phyloP scores from a whole-genome alignment of 257 asterid genomes.

The Solanum rostratum region DNA sequence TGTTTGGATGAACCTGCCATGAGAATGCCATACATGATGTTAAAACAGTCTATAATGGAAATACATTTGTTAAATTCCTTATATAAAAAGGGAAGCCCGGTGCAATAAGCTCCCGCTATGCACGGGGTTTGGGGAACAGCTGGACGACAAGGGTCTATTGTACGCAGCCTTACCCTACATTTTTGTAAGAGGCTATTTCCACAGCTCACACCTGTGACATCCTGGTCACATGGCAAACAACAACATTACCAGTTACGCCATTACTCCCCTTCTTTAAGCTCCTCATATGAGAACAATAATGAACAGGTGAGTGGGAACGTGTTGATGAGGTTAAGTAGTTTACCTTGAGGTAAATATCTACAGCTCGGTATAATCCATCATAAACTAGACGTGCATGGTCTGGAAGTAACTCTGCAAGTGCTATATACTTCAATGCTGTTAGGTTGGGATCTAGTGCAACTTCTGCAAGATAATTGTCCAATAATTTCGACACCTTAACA shows the following conservation, averaged over 20 bases:
- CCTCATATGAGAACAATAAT: background rate
- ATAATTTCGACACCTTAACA: slow-evolving; percentile 63
- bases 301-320: background rate
- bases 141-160: background rate
- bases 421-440: slow-evolving; percentile 52
- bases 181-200: background rate
- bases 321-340: slow-evolving; percentile 2
- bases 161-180: background rate
- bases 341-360: slow-evolving; percentile 91
- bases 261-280: background rate
- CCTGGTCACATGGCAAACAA: background rate
- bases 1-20: slow-evolving; percentile 80
- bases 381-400: slow-evolving; percentile 76
- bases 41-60: background rate
- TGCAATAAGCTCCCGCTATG: background rate
- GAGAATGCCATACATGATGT: background rate
- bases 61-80: background rate
- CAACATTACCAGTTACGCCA: background rate
- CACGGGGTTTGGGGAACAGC: background rate
- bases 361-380: slow-evolving; percentile 82
- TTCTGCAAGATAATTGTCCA: slow-evolving; percentile 80
- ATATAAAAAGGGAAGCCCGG: background rate
- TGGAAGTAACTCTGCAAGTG: slow-evolving; percentile 70
- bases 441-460: slow-evolving; percentile 70
- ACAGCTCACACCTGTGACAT: background rate